Conservation (phyloP, 2,329 filamentous ascomycete species). For the Ilyonectria sp. region DNA sequence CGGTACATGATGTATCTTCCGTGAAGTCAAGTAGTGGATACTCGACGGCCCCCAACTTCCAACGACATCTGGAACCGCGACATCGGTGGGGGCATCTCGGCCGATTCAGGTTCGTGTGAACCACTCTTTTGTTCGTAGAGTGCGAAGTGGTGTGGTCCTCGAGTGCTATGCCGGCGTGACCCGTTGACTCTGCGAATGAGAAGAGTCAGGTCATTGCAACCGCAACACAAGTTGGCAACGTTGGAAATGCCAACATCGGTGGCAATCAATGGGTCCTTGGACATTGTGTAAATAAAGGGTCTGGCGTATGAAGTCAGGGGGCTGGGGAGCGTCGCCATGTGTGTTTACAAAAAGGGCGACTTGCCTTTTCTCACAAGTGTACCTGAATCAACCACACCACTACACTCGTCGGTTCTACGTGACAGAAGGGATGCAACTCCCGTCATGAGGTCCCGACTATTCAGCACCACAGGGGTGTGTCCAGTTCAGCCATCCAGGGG, state of each 20-base stretch:
- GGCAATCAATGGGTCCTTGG: no score
- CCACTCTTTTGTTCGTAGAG: background rate
- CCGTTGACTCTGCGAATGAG: constrained; percentile 4
- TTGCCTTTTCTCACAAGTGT: constrained; percentile 4
- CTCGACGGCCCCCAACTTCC: constrained; percentile 36
- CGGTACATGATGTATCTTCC: constrained; percentile 34
- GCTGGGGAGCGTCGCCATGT: background rate
- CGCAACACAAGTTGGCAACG: constrained; percentile 1
- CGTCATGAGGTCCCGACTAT: background rate
- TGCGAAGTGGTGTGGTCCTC: background rate
- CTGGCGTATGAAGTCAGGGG: background rate
- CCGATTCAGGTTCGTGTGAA: constrained; percentile 17
- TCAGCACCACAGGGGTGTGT: constrained; percentile 18
- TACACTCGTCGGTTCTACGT: background rate
- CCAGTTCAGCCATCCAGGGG: background rate
- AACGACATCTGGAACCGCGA: constrained; percentile 20
- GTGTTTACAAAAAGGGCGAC: background rate
- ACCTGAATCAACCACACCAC: background rate
- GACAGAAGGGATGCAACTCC: background rate
- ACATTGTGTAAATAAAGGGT: background rate
- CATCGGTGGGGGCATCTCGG: constrained; percentile 23
- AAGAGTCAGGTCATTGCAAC: background rate
- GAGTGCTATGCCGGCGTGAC: background rate
- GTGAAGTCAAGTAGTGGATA: constrained; percentile 37
- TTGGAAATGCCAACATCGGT: constrained; percentile 3